phyloP scores from a whole-genome alignment of 345 rosid genomes.

The Hypericum perforatum region DNA sequence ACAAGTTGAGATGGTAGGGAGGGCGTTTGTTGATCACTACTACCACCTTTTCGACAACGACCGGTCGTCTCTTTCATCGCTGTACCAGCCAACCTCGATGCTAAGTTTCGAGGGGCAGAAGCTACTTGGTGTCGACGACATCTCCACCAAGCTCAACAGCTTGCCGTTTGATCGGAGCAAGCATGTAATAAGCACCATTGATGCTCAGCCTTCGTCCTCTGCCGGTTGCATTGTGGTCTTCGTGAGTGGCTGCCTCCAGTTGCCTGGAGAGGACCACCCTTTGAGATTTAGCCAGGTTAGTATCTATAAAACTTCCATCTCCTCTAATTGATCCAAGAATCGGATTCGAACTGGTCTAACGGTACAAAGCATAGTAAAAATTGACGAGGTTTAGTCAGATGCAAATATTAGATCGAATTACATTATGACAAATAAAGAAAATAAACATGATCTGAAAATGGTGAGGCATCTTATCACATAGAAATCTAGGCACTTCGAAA shows the following conservation, averaged over 20 bases:
- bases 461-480: too few species aligned
- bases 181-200: conserved; percentile 58
- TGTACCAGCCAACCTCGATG: conserved; percentile 59
- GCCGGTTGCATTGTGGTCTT: conserved; percentile 55
- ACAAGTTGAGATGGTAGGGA: conserved; percentile 52
- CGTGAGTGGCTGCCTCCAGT: conserved; percentile 67
- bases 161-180: conserved; percentile 66
- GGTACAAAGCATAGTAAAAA: too few species aligned
- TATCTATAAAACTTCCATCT: too few species aligned
- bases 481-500: too few species aligned
- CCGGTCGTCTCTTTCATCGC: conserved; percentile 37
- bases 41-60: conserved; percentile 61
- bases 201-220: conserved; percentile 57
- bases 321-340: too few species aligned
- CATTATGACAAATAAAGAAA: too few species aligned
- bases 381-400: too few species aligned
- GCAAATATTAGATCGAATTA: too few species aligned
- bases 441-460: too few species aligned
- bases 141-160: conserved; percentile 46
- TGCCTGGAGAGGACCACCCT: conserved; percentile 59
- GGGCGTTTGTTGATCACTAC: conserved; percentile 68
- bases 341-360: too few species aligned
- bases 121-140: conserved; percentile 40
- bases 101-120: conserved; percentile 77
- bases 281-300: conserved; percentile 74